phyloP scores from a whole-genome alignment of 345 rosid species.

The Eucalyptus rudis region DNA sequence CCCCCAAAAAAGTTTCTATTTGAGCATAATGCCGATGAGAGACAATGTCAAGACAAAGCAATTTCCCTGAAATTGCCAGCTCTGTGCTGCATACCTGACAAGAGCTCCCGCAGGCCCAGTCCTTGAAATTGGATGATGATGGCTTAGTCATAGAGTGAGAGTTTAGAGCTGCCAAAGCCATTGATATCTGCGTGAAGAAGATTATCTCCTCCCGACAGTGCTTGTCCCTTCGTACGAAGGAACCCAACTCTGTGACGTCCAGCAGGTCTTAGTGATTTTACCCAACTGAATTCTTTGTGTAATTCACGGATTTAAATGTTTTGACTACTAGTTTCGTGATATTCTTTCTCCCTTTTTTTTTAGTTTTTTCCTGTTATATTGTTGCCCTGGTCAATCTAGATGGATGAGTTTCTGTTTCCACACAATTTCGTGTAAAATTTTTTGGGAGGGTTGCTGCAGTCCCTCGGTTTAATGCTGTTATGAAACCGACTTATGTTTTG shows the following conservation, averaged over 20 bases:
- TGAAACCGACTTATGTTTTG: no score
- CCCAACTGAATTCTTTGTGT: neutral
- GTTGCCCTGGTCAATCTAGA: no score
- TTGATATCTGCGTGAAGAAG: neutral
- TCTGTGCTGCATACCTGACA: neutral
- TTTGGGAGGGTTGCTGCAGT: no score
- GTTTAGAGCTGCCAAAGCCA: neutral
- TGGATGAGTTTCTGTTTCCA: no score
- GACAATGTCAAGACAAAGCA: neutral
- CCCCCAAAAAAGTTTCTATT: neutral
- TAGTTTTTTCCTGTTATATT: no score
- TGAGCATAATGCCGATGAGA: neutral
- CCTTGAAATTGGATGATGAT: neutral
- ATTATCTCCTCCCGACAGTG: neutral
- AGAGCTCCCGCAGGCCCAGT: neutral
- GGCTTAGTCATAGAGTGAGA: neutral
- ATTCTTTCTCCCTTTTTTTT: no score
- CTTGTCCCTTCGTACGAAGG: neutral
- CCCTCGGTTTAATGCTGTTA: fast-evolving
- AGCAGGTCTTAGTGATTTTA: neutral
- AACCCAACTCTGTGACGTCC: neutral
- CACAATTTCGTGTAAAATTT: fast-evolving
- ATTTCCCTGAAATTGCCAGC: neutral
- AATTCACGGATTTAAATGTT: neutral
- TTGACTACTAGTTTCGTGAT: neutral